Evolutionary conservation across 2,329 filamentous ascomycete genomes (phyloP), one percentile per base, ranked within the genome.

Genomic region (Fusarium nisikadoi): DNA sequence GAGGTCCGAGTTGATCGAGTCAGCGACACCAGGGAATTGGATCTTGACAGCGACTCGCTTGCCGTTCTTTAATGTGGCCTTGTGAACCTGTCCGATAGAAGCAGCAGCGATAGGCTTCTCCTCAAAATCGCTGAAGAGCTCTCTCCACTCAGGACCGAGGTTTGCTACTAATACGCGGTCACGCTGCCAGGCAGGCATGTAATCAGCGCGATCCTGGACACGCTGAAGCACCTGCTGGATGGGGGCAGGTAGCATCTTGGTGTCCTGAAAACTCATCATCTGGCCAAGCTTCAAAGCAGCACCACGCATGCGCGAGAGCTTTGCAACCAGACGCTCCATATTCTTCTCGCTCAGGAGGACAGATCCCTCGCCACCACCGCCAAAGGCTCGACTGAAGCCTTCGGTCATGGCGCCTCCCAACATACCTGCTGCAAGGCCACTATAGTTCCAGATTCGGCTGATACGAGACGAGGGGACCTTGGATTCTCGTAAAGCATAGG

Each of bases 261-360:
- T 91, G 83, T 99, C 96, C 85, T 99, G 96, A 79, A 99, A 96
- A 80, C 94, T 98, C 86, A 99, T 92, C 93, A 98, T 96, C 84
- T 99, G 96, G 2, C 96, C 97, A 31, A 99, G 84, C 84, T 99
- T 99, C 45, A 99, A 86, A n/a, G 96, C 96, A 10, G 96, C 97
- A 41, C 96, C 96, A 77, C 96, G 90, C 96, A 99, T 99, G 27
- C 93, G 92, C 6, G 95, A 98, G 6, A 99, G 87, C 81, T 97
- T 98, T 9, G 94, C 87, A 4, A 99, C 96, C 13, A 99, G 87
- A 52, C 97, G 89, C 80, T 98, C 95, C 89, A 98, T 94, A 78
- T 99, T 99, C 14, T 87, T 91, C 10, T 94, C 88, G 80, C 93
- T 98, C 62, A 99, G 89, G 84, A 99, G 90, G 13, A 97, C 85